Percentiles rank a stretch among this genome's conserved stretches.
Conservation (phyloP, 495 filamentous ascomycete genomes). For the Monascus purpureus region DNA sequence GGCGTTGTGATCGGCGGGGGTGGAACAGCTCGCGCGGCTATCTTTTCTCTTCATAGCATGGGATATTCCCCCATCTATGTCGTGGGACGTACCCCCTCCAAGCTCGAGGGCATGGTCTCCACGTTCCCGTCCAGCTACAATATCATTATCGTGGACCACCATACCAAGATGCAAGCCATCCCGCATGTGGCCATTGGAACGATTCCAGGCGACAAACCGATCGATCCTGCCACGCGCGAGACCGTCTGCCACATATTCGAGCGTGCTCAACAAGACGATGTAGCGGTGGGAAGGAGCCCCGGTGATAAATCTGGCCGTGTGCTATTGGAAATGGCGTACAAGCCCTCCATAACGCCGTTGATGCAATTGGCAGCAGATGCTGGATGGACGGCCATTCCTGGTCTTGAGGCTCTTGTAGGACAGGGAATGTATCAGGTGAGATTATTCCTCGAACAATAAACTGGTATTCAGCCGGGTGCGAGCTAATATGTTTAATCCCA, state of each 20-base stretch:
- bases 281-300: slow-evolving; percentile 13
- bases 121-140: slow-evolving; percentile 67
- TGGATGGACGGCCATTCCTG: slow-evolving; percentile 79
- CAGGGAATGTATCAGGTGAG: slow-evolving; percentile 65
- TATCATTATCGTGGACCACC: slow-evolving; percentile 46
- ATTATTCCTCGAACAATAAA: not conserved
- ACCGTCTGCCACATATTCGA: slow-evolving; percentile 52
- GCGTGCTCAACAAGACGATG: slow-evolving; percentile 26
- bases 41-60: slow-evolving; percentile 77
- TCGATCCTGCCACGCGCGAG: slow-evolving; percentile 58
- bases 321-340: slow-evolving; percentile 94
- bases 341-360: slow-evolving; percentile 64
- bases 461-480: not conserved
- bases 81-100: slow-evolving; percentile 58
- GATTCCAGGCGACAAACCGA: slow-evolving; percentile 77
- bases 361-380: slow-evolving; percentile 71
- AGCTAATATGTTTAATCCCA: slow-evolving; percentile 2
- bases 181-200: slow-evolving; percentile 75
- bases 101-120: slow-evolving; percentile 49
- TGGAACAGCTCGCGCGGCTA: slow-evolving; percentile 81
- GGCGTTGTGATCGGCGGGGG: slow-evolving; percentile 70
- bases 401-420: slow-evolving; percentile 77
- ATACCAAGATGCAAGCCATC: slow-evolving; percentile 32
- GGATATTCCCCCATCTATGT: slow-evolving; percentile 77
- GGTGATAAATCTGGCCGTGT: slow-evolving; percentile 33